phyloP scores from a whole-genome alignment of 495 filamentous ascomycete species.

The Lentithecium fluviatile region DNA sequence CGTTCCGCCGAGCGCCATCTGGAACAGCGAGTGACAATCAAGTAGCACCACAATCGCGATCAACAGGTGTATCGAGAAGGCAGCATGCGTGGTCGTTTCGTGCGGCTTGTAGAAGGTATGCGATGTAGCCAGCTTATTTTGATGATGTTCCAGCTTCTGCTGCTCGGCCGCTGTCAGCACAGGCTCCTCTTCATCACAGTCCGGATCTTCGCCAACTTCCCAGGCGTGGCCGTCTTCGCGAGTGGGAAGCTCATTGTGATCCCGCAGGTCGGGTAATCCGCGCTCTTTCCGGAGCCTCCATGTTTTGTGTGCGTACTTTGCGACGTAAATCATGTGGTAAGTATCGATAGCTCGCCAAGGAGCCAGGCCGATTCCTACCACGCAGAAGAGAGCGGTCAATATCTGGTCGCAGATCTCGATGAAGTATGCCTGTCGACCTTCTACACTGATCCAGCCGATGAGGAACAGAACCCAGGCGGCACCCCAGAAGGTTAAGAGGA shows the following conservation, averaged over 20 bases:
- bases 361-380: constrained; percentile 73
- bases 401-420: constrained; percentile 77
- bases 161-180: constrained; percentile 64
- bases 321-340: constrained; percentile 75
- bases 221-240: constrained; percentile 15
- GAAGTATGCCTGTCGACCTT: constrained; percentile 63
- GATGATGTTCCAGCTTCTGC: constrained; percentile 63
- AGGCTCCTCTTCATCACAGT: constrained; percentile 47
- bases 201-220: constrained; percentile 10
- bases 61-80: constrained; percentile 71
- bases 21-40: constrained; percentile 70
- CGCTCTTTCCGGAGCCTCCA: constrained; percentile 66
- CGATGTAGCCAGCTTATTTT: constrained; percentile 69
- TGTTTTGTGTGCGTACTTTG: constrained; percentile 63
- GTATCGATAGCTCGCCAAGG: constrained; percentile 76
- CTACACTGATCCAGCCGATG: constrained; percentile 82
- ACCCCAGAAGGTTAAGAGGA: constrained; percentile 74
- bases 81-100: constrained; percentile 73
- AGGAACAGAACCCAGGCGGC: constrained; percentile 80
- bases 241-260: constrained; percentile 68
- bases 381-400: constrained; percentile 71
- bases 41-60: constrained; percentile 69
- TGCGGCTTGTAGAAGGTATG: constrained; percentile 86
- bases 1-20: constrained; percentile 70
- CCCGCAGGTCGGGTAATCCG: constrained; percentile 59